Evolutionary conservation across 192 early-diverging fungal species (phyloP).

Genomic region (Coemansia sp.): DNA sequence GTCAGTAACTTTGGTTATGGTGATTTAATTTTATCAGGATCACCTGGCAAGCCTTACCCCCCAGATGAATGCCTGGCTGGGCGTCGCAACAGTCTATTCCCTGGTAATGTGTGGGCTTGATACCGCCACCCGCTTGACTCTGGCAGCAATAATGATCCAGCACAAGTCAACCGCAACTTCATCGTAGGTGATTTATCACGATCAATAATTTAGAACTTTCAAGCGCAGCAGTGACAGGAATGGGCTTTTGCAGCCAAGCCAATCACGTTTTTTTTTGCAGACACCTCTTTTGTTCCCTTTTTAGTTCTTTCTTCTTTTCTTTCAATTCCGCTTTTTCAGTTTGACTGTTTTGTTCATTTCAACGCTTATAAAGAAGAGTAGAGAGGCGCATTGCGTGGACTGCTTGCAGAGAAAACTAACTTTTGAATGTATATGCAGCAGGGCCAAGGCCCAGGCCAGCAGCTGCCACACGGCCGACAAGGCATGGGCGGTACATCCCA

Average conservation of each 20-base stretch:
- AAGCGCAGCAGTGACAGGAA: too few relatives aligned
- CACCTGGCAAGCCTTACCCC: too few relatives aligned
- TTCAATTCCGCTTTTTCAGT: neutral
- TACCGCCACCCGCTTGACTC: too few relatives aligned
- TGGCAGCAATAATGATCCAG: too few relatives aligned
- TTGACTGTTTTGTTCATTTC: slow-evolving; percentile 1
- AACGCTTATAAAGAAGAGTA: neutral
- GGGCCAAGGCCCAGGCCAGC: slow-evolving; percentile 51
- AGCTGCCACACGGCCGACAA: slow-evolving; percentile 35
- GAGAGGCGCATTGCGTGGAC: neutral
- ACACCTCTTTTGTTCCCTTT: neutral
- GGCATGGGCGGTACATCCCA: slow-evolving; percentile 40
- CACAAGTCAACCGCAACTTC: neutral
- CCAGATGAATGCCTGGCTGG: too few relatives aligned
- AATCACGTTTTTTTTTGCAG: slow-evolving; percentile 2
- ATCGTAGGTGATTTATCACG: neutral
- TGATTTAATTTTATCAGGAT: too few relatives aligned
- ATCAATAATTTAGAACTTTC: neutral
- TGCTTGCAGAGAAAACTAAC: neutral
- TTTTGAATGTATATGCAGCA: slow-evolving; percentile 47
- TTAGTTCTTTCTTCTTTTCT: neutral
- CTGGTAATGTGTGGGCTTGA: too few relatives aligned
- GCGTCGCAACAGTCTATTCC: too few relatives aligned
- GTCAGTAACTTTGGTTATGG: too few relatives aligned
- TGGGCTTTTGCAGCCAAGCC: neutral